phyloP scores from a whole-genome alignment of 768 basidiomycete species.

The Lactifluus piperatus region DNA sequence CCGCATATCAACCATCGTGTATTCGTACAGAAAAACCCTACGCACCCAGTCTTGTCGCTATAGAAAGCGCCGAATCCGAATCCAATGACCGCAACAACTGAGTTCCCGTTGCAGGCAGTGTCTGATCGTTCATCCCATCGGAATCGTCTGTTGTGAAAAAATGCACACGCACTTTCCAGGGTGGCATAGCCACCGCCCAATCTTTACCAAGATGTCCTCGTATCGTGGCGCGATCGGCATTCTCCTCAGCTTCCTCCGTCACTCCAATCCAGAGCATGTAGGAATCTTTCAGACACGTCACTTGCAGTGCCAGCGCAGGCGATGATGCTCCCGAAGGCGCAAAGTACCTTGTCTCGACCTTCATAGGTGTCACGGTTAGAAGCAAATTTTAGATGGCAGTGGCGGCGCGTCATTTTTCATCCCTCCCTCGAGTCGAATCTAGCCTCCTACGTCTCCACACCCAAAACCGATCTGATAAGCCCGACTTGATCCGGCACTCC shows the following conservation, averaged over 20 bases:
- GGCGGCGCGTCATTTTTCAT: slow-evolving; percentile 1
- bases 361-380: slow-evolving; percentile 24
- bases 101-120: slow-evolving; percentile 34
- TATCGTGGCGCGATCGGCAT: slow-evolving; percentile 30
- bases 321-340: slow-evolving; percentile 40
- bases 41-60: slow-evolving; percentile 75
- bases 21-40: too few relatives aligned
- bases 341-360: slow-evolving; percentile 42
- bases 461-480: background rate
- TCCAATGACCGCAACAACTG: slow-evolving; percentile 52
- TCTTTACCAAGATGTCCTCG: slow-evolving; percentile 57
- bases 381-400: background rate
- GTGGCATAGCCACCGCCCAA: slow-evolving; percentile 81
- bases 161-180: slow-evolving; percentile 28
- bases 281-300: slow-evolving; percentile 57
- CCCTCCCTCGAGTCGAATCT: background rate
- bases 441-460: background rate
- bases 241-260: slow-evolving; percentile 37
- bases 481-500: background rate
- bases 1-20: slow-evolving; percentile 16
- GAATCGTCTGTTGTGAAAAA: background rate
- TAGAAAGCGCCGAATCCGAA: slow-evolving; percentile 57
- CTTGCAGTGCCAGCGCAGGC: slow-evolving; percentile 55
- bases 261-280: slow-evolving; percentile 79
- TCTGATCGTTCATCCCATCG: slow-evolving; percentile 1